Evolutionary conservation across 176 grass and related monocot genomes (phyloP).

Genomic region (Cenchrus fungigraminus): DNA sequence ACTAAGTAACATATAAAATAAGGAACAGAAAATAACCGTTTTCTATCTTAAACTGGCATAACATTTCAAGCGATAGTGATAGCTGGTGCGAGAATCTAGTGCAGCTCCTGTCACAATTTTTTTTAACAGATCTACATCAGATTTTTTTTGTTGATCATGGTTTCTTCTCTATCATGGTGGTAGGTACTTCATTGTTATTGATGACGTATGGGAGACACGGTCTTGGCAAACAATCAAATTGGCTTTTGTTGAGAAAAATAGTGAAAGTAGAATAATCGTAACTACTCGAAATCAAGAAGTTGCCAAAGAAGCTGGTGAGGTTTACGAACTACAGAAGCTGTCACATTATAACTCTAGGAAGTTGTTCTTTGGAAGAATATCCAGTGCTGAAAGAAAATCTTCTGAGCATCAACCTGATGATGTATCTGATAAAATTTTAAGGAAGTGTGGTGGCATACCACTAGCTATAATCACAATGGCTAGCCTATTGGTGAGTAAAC

Average conservation of each 20-base stretch:
- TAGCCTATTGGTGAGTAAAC: not conserved
- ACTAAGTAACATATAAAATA: too few species aligned
- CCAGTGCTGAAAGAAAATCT: not conserved
- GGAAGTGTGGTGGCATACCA: slow-evolving; percentile 11
- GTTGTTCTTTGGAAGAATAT: slow-evolving; percentile 3
- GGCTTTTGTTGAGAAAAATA: not conserved
- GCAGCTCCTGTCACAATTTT: too few species aligned
- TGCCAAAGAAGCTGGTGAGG: not conserved
- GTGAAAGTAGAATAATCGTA: not conserved
- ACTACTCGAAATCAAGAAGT: not conserved
- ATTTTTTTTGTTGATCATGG: too few species aligned
- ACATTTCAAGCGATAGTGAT: too few species aligned
- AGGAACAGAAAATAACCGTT: too few species aligned
- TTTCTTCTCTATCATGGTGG: too few species aligned
- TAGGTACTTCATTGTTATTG: not conserved
- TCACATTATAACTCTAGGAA: not conserved
- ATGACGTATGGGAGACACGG: not conserved
- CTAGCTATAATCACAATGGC: too few species aligned
- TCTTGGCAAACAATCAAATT: not conserved
- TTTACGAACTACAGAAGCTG: not conserved
- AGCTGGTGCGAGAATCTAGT: too few species aligned
- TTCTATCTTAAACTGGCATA: too few species aligned
- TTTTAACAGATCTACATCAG: too few species aligned
- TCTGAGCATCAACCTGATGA: not conserved
- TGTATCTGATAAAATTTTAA: not conserved